Percentiles rank a stretch among this genome's conserved stretches.
These are phyloP conservation scores for Komagataella phaffii DNA, from an alignment of 805 yeast species.

Conservation along the genomic window DNA sequence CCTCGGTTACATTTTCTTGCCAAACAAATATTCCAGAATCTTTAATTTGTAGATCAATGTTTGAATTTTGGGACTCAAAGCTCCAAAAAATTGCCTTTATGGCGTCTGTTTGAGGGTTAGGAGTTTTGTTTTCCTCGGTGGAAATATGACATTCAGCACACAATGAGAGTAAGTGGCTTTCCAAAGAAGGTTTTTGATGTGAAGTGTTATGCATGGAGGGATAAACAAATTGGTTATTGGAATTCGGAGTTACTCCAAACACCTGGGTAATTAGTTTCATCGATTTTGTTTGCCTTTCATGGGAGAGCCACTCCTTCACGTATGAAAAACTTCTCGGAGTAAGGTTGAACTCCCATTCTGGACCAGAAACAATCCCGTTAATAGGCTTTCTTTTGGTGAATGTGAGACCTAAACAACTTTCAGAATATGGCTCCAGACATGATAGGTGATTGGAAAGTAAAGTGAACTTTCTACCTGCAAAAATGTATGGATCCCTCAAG, in stretches of 20 bases:
- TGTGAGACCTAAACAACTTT: neutral
- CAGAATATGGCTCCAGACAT: slow-evolving; percentile 9
- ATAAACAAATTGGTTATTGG: slow-evolving; percentile 25
- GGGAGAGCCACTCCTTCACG: slow-evolving; percentile 5
- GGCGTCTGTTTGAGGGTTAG: slow-evolving; percentile 56
- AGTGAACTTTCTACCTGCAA: slow-evolving; percentile 52
- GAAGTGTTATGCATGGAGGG: slow-evolving; percentile 15
- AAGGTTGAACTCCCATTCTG: neutral
- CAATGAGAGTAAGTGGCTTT: slow-evolving; percentile 39
- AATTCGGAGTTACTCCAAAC: slow-evolving; percentile 27
- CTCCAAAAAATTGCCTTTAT: slow-evolving; percentile 53
- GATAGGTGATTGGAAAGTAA: slow-evolving; percentile 25
- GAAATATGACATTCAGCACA: slow-evolving; percentile 57
- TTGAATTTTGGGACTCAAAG: slow-evolving; percentile 29
- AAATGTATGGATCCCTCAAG: slow-evolving; percentile 36
- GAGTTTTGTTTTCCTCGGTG: slow-evolving; percentile 31
- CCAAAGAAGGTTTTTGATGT: slow-evolving; percentile 21
- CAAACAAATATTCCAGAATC: slow-evolving; percentile 23
- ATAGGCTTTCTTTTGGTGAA: neutral
- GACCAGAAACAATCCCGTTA: neutral
- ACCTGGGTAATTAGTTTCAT: slow-evolving; percentile 32
- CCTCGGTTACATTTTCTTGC: slow-evolving; percentile 2
- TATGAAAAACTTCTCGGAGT: neutral
- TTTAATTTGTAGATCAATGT: slow-evolving; percentile 17
- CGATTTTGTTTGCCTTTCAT: slow-evolving; percentile 5